Base-by-base conservation (phyloP, 805 yeast genomes). In the Candida verbasci region DNA sequence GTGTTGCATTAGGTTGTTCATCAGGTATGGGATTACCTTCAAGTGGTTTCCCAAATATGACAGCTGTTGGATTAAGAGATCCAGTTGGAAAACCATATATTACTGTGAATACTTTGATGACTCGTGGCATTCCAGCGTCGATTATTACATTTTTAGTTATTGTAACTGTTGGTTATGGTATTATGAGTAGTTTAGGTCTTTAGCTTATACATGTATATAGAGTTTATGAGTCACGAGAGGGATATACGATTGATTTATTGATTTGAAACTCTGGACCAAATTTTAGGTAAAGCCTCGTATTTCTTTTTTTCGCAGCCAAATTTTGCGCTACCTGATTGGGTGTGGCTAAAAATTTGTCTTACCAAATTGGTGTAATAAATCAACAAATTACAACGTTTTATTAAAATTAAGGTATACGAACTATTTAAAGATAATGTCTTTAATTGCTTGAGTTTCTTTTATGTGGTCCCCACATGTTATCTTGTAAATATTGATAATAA, bases 1-100 rank as follows among this genome's bases (percentile, higher is more conserved):
- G 65, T 35, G 56, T 63, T 37, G 68, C 69, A 3, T 56, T 65
- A 40, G 46, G 64, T 34, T 62, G 67, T 24, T 63, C 70, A 3
- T 67, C 60, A n/a, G 71, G 70, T 18, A 65, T 65, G 71, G 71
- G 68, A 17, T 60, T 65, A 46, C 70, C 70, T 7, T 65, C 70
- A 0, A 62, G 68, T 3, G 71, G 71, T 1, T 65, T 65, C 52
- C 71, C 71, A 17, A 65, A 65, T 30, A 70, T 65, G 18, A 65
- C 70, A 6, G 71, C 70, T 9, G 62, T 65, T 31, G 56, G 66
- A 35, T 61, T 65, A 69, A 56, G 64, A 2, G 71, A 65, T 43
- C 68, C 65, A 46, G 52, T 64, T 29, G 70, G 70, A 2, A 56
- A 59, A 38, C 55, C 62, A 12, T 65, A 65, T 40, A 54, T 65